Base-by-base conservation (phyloP, 2,329 filamentous ascomycete species). In the Lecanicillium sp. region DNA sequence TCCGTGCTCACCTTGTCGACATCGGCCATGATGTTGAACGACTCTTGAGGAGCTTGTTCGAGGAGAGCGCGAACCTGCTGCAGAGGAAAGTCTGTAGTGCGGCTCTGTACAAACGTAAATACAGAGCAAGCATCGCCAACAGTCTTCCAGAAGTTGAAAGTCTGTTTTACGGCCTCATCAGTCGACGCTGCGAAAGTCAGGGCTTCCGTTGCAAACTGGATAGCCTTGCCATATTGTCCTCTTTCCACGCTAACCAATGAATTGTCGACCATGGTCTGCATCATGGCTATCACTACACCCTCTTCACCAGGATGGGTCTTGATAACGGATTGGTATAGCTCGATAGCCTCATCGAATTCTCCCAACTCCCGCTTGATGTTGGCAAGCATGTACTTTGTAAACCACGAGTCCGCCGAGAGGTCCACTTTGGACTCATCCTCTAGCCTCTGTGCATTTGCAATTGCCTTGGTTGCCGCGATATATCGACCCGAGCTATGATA, bases 121-220 rank as follows among this genome's bases (percentile, higher is more conserved):
- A 95, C 63, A 2, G 86, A 80, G 57, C 85, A 94, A 5, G 89
- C 85, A 64, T 97, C 92, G 5, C 83, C 92, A 7, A 96, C 71
- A 5, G 84, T 79, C 59, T 94, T 97, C 92, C 94, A 98, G 39
- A 95, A 74, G 56, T 97, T 98, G 65, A 97, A 96, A 1, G 86
- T 83, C 37, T 81, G 71, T 4, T 75, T 66, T 33, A 82, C 75
- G 31, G 71, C 68, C 25, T 72, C 65, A 2, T 73, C 73, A 28
- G 89, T 77, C 4, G 66, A 64, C 5, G 66, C 65, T 1, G 87
- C 86, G 41, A 84, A 79, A 10, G 73, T 58, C 37, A 98, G 75
- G 1, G 81, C 81, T 40, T 83, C 73, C 12, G 64, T 65, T 3
- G 87, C 86, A 43, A 84, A 77, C 44, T 83, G 73, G 4, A 83